These are phyloP conservation scores for Simplicillium aogashimaense DNA, from an alignment of 2,329 filamentous ascomycete genomes.

Conservation along the genomic window DNA sequence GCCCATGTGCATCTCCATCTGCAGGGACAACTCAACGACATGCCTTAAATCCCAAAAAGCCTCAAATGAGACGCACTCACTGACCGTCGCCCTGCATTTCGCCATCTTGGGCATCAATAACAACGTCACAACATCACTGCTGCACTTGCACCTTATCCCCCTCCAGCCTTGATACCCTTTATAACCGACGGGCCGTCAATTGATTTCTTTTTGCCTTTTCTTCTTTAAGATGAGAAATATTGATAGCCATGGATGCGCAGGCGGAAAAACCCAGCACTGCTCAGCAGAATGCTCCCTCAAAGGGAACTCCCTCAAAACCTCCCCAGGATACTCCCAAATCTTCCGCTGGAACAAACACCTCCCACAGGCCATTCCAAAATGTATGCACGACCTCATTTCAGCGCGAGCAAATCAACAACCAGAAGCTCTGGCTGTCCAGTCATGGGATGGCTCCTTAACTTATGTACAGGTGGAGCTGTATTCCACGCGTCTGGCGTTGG, in stretches of 20 bases:
- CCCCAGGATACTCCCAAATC: slow-evolving; percentile 17
- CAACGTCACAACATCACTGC: too few relatives aligned
- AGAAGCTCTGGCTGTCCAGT: slow-evolving; percentile 31
- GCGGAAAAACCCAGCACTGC: slow-evolving; percentile 1
- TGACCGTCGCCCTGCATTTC: too few relatives aligned
- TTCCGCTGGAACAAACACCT: slow-evolving; percentile 35
- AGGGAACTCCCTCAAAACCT: background rate
- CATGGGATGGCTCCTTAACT: slow-evolving; percentile 38
- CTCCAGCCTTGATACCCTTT: too few relatives aligned
- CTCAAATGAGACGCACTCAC: too few relatives aligned
- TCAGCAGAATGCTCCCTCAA: background rate
- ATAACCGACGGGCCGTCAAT: too few relatives aligned
- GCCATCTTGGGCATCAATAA: too few relatives aligned
- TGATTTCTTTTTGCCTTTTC: background rate
- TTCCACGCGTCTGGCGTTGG: slow-evolving; percentile 29
- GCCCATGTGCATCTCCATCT: too few relatives aligned
- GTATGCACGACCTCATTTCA: slow-evolving; percentile 37
- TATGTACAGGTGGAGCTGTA: slow-evolving; percentile 32
- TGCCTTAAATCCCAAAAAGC: too few relatives aligned
- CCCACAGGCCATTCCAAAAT: slow-evolving; percentile 26
- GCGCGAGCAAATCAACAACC: slow-evolving; percentile 25
- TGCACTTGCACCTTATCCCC: too few relatives aligned
- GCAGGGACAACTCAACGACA: too few relatives aligned
- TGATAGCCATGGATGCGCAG: slow-evolving; percentile 11
- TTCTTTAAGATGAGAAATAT: slow-evolving; percentile 4